Conservation (phyloP, 768 basidiomycete species). For the Amanita rubescens region DNA sequence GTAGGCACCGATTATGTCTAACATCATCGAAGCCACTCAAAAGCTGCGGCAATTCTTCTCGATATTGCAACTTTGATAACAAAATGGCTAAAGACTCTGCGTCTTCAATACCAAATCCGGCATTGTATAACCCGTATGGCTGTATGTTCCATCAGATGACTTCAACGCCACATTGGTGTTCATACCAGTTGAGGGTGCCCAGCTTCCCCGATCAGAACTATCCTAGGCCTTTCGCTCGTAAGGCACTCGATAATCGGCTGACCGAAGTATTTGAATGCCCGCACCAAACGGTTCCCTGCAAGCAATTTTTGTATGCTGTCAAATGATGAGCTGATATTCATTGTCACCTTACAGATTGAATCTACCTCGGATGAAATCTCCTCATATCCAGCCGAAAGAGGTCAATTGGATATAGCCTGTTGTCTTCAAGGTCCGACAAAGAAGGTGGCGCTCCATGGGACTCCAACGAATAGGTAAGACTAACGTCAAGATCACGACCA, state of each 20-base stretch:
- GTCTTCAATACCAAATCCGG: conserved; percentile 52
- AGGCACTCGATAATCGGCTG: conserved; percentile 35
- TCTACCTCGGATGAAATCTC: conserved; percentile 31
- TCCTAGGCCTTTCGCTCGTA: conserved; percentile 39
- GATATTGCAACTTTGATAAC: conserved; percentile 43
- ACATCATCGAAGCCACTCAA: conserved; percentile 53
- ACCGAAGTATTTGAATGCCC: conserved; percentile 22
- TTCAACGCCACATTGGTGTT: conserved; percentile 3
- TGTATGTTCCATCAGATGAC: conserved; percentile 15
- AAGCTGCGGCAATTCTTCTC: conserved; percentile 42
- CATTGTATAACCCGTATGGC: conserved; percentile 49
- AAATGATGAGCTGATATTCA: not conserved
- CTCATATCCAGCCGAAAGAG: conserved; percentile 15
- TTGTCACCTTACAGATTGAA: not conserved
- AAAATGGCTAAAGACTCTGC: conserved; percentile 51
- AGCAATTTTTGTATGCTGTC: conserved; percentile 28
- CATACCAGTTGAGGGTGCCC: conserved; percentile 48
- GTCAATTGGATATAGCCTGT: not conserved
- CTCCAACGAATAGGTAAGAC: no score
- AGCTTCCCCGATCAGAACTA: conserved; percentile 53
- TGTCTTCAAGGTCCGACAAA: not conserved
- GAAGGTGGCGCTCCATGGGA: no score
- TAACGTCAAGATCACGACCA: no score
- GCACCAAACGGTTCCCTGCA: conserved; percentile 20
- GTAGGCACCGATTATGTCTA: conserved; percentile 42